These are phyloP conservation scores for Teunomyces pallodes DNA, from an alignment of 805 yeast genomes.

Conservation along the genomic window DNA sequence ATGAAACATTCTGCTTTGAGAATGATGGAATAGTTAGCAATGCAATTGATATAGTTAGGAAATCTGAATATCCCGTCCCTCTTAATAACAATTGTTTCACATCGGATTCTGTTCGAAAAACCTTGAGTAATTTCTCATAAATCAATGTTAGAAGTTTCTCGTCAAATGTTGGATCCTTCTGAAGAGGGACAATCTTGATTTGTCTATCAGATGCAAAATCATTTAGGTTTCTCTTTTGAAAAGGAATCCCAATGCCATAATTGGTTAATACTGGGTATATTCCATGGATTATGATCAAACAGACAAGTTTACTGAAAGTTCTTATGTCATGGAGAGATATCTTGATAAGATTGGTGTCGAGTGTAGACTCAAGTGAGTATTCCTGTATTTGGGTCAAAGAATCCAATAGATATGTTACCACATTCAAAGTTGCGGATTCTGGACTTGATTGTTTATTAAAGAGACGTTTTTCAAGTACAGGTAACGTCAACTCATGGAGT, in stretches of 20 bases:
- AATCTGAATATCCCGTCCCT: slow-evolving; percentile 68
- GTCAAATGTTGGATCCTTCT: background rate
- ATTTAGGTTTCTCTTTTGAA: slow-evolving; percentile 56
- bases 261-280: slow-evolving; percentile 60
- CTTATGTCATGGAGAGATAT: slow-evolving; percentile 86
- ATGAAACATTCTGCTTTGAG: slow-evolving; percentile 4
- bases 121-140: slow-evolving; percentile 25
- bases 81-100: slow-evolving; percentile 52
- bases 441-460: background rate
- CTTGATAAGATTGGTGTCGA: slow-evolving; percentile 43
- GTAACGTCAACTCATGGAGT: slow-evolving; percentile 21
- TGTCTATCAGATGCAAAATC: slow-evolving; percentile 34
- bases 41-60: slow-evolving; percentile 47
- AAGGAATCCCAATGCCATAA: slow-evolving; percentile 59
- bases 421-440: slow-evolving; percentile 9
- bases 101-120: slow-evolving; percentile 45
- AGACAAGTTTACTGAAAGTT: slow-evolving; percentile 61
- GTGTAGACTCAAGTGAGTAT: slow-evolving; percentile 22
- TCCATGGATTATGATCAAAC: slow-evolving; percentile 66
- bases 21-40: slow-evolving; percentile 35
- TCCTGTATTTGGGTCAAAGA: slow-evolving; percentile 39
- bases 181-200: slow-evolving; percentile 15
- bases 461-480: slow-evolving; percentile 1
- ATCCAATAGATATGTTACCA: slow-evolving; percentile 35
- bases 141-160: slow-evolving; percentile 25